These are phyloP conservation scores for Beta corolliflora DNA, from an alignment of 179 eudicot species.

Conservation along the genomic window DNA sequence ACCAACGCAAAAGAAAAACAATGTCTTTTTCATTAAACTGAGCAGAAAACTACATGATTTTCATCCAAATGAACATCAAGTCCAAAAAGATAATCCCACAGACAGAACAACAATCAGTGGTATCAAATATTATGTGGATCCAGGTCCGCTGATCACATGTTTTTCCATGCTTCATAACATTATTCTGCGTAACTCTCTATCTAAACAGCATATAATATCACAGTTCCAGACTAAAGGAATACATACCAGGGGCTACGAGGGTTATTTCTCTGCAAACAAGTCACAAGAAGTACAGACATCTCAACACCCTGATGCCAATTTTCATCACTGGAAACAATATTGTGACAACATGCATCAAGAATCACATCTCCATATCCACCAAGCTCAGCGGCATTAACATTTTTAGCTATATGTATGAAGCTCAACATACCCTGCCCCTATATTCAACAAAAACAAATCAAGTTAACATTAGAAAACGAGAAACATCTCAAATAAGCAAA, in stretches of 20 bases:
- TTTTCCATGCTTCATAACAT: conserved; percentile 3
- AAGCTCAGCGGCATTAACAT: conserved; percentile 62
- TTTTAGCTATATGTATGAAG: conserved; percentile 71
- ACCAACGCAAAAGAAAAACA: neutral
- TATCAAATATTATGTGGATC: neutral
- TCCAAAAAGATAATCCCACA: neutral
- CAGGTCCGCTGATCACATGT: neutral
- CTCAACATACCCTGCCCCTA: conserved; percentile 94
- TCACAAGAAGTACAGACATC: conserved; percentile 77
- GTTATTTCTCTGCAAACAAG: conserved; percentile 60
- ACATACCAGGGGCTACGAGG: conserved; percentile 94
- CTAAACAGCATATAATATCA: neutral
- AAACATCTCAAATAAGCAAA: conserved; percentile 7
- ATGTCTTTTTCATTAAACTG: neutral
- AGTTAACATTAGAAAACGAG: conserved; percentile 16
- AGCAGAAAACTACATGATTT: neutral
- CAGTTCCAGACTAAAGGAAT: conserved; percentile 1
- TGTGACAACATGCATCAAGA: conserved; percentile 91
- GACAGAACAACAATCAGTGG: neutral
- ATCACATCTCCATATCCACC: conserved; percentile 79
- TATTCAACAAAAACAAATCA: conserved; percentile 22
- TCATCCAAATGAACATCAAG: neutral
- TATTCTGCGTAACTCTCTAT: neutral
- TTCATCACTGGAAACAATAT: conserved; percentile 78
- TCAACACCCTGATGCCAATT: conserved; percentile 89